Conservation (phyloP, 164 flowering plant genomes). For the Aristolochia fimbriata region DNA sequence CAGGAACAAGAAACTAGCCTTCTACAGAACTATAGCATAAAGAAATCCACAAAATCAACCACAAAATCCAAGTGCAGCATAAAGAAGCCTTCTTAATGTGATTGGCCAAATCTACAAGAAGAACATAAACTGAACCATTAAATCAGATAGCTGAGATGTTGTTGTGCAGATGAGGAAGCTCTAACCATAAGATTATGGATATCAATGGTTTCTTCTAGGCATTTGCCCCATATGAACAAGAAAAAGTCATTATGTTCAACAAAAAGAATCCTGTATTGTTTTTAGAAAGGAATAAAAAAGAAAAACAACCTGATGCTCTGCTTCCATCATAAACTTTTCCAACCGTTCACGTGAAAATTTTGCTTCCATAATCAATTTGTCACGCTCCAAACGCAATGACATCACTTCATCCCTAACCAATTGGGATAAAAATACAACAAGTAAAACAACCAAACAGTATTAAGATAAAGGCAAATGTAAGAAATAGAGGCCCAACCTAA, state of each 20-base stretch:
- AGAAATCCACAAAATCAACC: too few relatives aligned
- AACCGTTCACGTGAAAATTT: slow-evolving; percentile 53
- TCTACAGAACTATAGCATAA: too few relatives aligned
- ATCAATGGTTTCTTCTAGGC: too few relatives aligned
- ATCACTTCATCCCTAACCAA: slow-evolving; percentile 33
- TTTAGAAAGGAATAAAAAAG: not conserved
- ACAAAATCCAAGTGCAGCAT: not conserved
- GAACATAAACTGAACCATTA: too few relatives aligned
- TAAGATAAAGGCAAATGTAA: not conserved
- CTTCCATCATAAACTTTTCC: slow-evolving; percentile 50
- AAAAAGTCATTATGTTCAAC: not conserved
- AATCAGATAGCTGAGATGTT: too few relatives aligned
- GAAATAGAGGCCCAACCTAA: not conserved
- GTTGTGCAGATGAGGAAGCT: too few relatives aligned
- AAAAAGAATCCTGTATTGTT: not conserved
- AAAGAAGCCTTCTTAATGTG: too few relatives aligned
- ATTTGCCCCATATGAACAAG: too few relatives aligned
- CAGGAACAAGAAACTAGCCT: too few relatives aligned
- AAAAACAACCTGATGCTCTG: slow-evolving; percentile 45
- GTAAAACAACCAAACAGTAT: not conserved
- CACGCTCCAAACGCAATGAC: slow-evolving; percentile 46
- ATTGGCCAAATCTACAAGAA: too few relatives aligned
- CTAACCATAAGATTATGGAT: too few relatives aligned
- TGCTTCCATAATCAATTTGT: slow-evolving; percentile 53
- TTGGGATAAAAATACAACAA: too few relatives aligned